Evolutionary conservation across 2,329 filamentous ascomycete genomes (phyloP).

Genomic region (Hymenoscyphus infarciens): DNA sequence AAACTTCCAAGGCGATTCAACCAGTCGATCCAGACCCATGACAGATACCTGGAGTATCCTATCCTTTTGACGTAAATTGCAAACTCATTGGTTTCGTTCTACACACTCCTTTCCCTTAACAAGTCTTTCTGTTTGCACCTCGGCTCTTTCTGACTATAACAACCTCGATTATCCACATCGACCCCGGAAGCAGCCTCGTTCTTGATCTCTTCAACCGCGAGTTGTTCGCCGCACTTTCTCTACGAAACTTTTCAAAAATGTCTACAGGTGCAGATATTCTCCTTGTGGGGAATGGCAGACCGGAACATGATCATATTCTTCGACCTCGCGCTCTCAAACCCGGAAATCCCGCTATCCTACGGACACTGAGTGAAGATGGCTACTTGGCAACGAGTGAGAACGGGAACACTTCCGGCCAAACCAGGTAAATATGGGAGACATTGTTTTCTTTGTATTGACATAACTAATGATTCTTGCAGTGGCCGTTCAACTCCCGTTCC

Average conservation of each 20-base stretch:
- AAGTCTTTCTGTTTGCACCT: not conserved
- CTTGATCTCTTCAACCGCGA: not conserved
- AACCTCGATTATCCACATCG: not conserved
- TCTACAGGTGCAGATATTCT: constrained; percentile 31
- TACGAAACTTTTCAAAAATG: constrained; percentile 21
- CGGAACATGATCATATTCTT: constrained; percentile 32
- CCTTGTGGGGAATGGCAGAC: constrained; percentile 25
- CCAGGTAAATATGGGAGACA: constrained; percentile 24
- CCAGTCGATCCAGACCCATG: not conserved
- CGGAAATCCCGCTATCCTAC: constrained; percentile 28
- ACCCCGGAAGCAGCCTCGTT: not conserved
- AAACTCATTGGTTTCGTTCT: not conserved
- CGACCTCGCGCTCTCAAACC: constrained; percentile 31
- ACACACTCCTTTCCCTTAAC: not conserved
- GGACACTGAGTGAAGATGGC: constrained; percentile 28
- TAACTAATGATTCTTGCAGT: constrained; percentile 44
- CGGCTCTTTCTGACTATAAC: not conserved
- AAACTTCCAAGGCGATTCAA: no score
- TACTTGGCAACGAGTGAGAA: constrained; percentile 23
- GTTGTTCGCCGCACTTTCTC: not conserved
- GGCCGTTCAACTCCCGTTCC: constrained; percentile 80
- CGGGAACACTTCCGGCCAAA: constrained; percentile 28
- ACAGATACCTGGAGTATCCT: not conserved
- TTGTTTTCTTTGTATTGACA: not conserved
- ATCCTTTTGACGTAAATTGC: not conserved